Base-by-base conservation (phyloP, 73 alveolate genomes). In the Stentor roeselii region DNA sequence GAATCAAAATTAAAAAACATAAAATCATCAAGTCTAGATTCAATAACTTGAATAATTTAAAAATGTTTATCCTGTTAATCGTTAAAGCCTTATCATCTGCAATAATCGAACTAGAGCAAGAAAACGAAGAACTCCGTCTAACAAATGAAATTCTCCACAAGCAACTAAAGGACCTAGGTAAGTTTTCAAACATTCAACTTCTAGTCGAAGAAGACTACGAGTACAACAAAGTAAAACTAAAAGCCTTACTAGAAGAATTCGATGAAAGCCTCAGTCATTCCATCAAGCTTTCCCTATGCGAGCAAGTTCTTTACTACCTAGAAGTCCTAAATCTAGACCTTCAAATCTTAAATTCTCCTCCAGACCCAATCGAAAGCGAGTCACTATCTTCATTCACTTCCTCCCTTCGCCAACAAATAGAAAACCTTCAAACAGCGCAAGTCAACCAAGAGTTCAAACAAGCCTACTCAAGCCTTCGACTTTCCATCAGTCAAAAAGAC, bases 171-270 rank as follows among this genome's bases (percentile, higher is more conserved):
- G 41, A 67, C 41, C 80, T 67, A 1, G 37, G 42, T 32, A 21
- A 67, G 34, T 1, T 67, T 34, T 30, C 37, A 21, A 40, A 67
- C 37, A 21, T 32, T 14, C 34, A 36, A 67, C 27, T 21, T 34
- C 37, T 67, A 15, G 34, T 67, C 37, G 50, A 67, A 67, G 80
- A 21, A 67, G 80, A 67, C 34, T 67, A 27, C 37, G 41, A 36
- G 15, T 67, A 67, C 80, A 67, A 67, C 80, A 67, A 67, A 67
- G 80, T 0, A 0, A 67, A 67, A 34, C n/a, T 67, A 36, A 36
- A 67, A 67, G 80, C 80, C n/a, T 11, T 67, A 21, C 14, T 67
- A 67, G 41, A 67, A 14, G 80, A 32, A 21, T 67, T 21, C 80
- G 11, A 32, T 21, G 41, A 21, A 21, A 40, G 34, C 21, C 11